Conservation (phyloP, 352 stramenopile genomes). For the Saprolegnia diclina region DNA sequence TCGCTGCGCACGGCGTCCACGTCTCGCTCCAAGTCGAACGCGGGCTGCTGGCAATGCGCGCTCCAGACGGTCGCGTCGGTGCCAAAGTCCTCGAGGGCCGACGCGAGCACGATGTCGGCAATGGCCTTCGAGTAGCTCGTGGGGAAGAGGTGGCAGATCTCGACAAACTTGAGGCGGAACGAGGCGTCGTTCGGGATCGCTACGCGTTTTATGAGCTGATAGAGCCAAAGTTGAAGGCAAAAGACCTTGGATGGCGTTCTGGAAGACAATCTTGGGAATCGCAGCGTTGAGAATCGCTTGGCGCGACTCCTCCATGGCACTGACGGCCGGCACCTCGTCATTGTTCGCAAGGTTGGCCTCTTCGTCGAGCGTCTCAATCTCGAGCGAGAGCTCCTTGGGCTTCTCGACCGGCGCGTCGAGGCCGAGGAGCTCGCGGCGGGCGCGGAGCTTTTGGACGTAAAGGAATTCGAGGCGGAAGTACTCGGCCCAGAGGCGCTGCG, state of each 20-base stretch:
- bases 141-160: conserved; percentile 72
- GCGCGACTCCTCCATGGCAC: conserved; percentile 54
- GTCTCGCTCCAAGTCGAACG: conserved; percentile 17
- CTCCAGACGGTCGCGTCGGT: conserved; percentile 45
- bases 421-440: conserved; percentile 71
- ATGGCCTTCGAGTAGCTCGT: conserved; percentile 48
- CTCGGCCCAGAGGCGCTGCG: conserved; percentile 83
- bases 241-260: conserved; percentile 46
- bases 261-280: conserved; percentile 79
- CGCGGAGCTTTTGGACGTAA: conserved; percentile 85
- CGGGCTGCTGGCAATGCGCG: conserved; percentile 34
- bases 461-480: conserved; percentile 88
- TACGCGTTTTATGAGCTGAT: background rate
- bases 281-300: conserved; percentile 69
- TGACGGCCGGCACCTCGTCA: conserved; percentile 32
- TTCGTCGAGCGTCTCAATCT: conserved; percentile 31
- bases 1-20: conserved; percentile 14
- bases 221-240: background rate
- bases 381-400: conserved; percentile 26
- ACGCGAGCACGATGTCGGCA: conserved; percentile 61
- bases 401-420: conserved; percentile 41
- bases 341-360: conserved; percentile 36
- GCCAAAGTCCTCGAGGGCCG: conserved; percentile 55
- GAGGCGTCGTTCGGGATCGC: conserved; percentile 52
- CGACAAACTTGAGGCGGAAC: conserved; percentile 73